Conservation (phyloP, 2,329 filamentous ascomycete species). For the Fusarium secorum region DNA sequence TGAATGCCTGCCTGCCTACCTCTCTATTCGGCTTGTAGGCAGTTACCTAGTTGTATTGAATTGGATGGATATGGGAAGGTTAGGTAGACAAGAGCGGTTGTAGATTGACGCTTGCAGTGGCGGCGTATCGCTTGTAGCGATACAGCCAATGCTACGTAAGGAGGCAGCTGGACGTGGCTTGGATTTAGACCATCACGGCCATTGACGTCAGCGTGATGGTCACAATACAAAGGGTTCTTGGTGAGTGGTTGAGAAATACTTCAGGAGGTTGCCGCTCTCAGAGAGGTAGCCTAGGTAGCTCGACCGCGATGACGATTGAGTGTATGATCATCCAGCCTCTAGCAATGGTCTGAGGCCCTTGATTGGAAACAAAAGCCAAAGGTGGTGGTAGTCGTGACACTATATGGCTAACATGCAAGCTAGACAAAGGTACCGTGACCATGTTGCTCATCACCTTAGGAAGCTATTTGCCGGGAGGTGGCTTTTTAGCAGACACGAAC, state of each 20-base stretch:
- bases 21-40: neutral
- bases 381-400: slow-evolving; percentile 21
- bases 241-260: slow-evolving; percentile 6
- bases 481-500: neutral
- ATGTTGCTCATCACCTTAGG: slow-evolving; percentile 3
- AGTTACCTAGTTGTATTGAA: neutral
- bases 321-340: slow-evolving; percentile 27
- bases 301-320: slow-evolving; percentile 24
- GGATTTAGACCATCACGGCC: slow-evolving; percentile 29
- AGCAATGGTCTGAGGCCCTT: neutral
- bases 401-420: slow-evolving; percentile 24
- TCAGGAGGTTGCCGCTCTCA: slow-evolving; percentile 20
- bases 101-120: neutral
- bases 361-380: slow-evolving; percentile 23
- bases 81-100: neutral
- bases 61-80: neutral
- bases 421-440: slow-evolving; percentile 33
- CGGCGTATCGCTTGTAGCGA: slow-evolving; percentile 1
- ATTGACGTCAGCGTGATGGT: slow-evolving; percentile 44
- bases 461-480: slow-evolving; percentile 18
- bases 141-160: slow-evolving; percentile 7
- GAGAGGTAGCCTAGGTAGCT: neutral
- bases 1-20: neutral
- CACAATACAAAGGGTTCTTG: slow-evolving; percentile 30
- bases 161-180: slow-evolving; percentile 22